These are phyloP conservation scores for Cryphonectria nitschkei DNA, from an alignment of 2,329 filamentous ascomycete genomes.

Conservation along the genomic window DNA sequence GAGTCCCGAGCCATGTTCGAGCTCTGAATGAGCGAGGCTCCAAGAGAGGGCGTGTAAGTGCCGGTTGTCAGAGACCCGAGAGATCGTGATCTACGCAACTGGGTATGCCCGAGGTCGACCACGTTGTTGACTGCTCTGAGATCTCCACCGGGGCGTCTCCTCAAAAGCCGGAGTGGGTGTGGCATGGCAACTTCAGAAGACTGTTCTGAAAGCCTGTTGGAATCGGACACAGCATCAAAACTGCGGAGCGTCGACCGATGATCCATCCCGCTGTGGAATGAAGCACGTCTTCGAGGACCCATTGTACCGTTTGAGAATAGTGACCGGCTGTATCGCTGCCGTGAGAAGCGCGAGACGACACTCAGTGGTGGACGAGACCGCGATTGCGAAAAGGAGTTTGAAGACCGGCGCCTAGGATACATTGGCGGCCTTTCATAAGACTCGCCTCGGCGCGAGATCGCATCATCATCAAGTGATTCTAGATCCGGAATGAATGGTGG, in stretches of 20 bases:
- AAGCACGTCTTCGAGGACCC: conserved; percentile 61
- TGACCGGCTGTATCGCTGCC: conserved; percentile 53
- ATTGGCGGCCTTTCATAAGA: conserved; percentile 40
- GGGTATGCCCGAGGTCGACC: conserved; percentile 58
- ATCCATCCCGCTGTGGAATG: conserved; percentile 60
- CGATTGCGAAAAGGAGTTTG: conserved; percentile 36
- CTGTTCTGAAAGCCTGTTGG: conserved; percentile 52
- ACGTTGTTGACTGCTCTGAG: conserved; percentile 70
- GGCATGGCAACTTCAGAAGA: conserved; percentile 51
- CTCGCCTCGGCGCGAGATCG: conserved; percentile 36
- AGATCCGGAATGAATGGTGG: conserved; percentile 54
- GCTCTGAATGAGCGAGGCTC: conserved; percentile 59
- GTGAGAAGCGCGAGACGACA: conserved; percentile 44
- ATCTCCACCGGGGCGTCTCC: conserved; percentile 76
- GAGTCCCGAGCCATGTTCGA: conserved; percentile 41
- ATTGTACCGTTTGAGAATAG: conserved; percentile 54
- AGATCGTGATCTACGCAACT: conserved; percentile 58
- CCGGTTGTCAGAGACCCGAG: conserved; percentile 60
- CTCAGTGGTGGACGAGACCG: conserved; percentile 41
- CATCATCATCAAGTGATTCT: conserved; percentile 40
- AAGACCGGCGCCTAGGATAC: conserved; percentile 36
- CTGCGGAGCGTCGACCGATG: conserved; percentile 58
- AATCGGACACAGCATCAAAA: conserved; percentile 63
- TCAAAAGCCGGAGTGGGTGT: conserved; percentile 64
- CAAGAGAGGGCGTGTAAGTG: conserved; percentile 60